Percentiles rank a stretch among this genome's conserved stretches.
Evolutionary conservation across 192 early-diverging fungal species (phyloP).

Genomic region (Hyaloraphidium curvatum): DNA sequence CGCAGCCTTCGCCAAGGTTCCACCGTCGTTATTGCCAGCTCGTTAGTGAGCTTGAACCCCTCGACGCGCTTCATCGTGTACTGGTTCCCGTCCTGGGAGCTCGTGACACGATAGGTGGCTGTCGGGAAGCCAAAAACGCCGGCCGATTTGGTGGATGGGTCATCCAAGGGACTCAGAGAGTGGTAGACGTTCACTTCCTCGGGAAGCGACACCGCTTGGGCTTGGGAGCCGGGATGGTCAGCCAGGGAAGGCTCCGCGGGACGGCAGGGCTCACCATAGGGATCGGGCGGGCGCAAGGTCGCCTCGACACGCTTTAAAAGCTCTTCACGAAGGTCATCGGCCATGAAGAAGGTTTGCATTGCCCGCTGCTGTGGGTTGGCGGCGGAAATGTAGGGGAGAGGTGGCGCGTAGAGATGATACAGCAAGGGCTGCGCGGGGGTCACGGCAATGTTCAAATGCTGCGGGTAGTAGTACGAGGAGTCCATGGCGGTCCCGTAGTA

Average conservation of each 20-base stretch:
- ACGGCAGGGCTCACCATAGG: slow-evolving; percentile 9
- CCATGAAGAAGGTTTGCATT: slow-evolving; percentile 66
- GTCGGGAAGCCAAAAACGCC: slow-evolving; percentile 49
- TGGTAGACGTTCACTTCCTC: slow-evolving; percentile 80
- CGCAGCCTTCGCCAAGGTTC: slow-evolving; percentile 70
- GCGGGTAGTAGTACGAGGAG: too few species aligned
- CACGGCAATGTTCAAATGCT: too few species aligned
- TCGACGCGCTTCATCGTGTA: slow-evolving; percentile 72
- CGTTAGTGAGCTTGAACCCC: slow-evolving; percentile 54
- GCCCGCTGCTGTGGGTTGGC: slow-evolving; percentile 53
- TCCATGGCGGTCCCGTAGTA: too few species aligned
- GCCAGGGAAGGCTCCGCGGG: slow-evolving; percentile 5
- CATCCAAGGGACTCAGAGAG: slow-evolving; percentile 48
- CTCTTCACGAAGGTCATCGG: slow-evolving; percentile 63
- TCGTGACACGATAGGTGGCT: slow-evolving; percentile 69
- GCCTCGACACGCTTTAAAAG: slow-evolving; percentile 52
- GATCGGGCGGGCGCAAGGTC: background rate
- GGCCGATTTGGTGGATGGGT: slow-evolving; percentile 24
- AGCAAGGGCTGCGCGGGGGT: too few species aligned
- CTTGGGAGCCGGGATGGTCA: slow-evolving; percentile 17
- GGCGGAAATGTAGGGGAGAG: slow-evolving; percentile 48
- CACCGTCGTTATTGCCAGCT: slow-evolving; percentile 57
- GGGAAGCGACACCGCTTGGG: slow-evolving; percentile 26
- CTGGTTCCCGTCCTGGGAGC: slow-evolving; percentile 62
- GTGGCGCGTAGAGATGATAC: slow-evolving; percentile 58